Conservation (phyloP, 305 asterid species). For the Plantago lanceolata region DNA sequence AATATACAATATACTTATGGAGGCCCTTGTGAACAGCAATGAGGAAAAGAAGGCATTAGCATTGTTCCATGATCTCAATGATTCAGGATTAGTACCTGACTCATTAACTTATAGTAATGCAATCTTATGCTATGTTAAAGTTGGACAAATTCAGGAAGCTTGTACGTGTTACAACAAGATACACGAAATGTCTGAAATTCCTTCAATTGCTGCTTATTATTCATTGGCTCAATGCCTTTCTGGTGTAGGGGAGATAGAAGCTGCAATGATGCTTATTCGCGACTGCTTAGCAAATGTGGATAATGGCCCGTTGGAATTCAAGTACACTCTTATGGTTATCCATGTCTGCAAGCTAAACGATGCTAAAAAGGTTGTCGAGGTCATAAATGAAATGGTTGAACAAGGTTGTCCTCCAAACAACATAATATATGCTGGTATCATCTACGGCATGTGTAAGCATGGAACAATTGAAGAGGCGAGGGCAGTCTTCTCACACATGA, state of each 20-base stretch:
- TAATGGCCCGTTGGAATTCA: constrained; percentile 72
- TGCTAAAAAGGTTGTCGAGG: constrained; percentile 52
- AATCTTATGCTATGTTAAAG: constrained; percentile 49
- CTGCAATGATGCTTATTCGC: constrained; percentile 67
- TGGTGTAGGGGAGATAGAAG: constrained; percentile 59
- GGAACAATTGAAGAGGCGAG: constrained; percentile 89
- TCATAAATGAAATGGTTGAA: constrained; percentile 66
- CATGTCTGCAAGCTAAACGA: constrained; percentile 67
- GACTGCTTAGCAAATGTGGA: constrained; percentile 66
- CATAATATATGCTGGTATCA: constrained; percentile 44
- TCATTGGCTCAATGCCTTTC: constrained; percentile 68
- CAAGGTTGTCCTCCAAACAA: constrained; percentile 44
- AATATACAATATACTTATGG: constrained; percentile 62
- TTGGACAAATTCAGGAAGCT: constrained; percentile 63
- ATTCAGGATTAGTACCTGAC: constrained; percentile 45
- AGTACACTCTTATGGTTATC: constrained; percentile 61
- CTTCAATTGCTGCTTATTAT: constrained; percentile 56
- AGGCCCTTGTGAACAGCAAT: constrained; percentile 53
- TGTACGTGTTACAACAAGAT: constrained; percentile 59
- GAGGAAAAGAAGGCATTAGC: constrained; percentile 55
- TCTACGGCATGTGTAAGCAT: constrained; percentile 72
- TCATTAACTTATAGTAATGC: constrained; percentile 51
- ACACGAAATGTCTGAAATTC: constrained; percentile 49
- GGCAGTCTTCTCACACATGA: constrained; percentile 49
- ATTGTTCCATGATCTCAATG: constrained; percentile 56